Evolutionary conservation across 495 filamentous ascomycete species (phyloP), one percentile per base, ranked within the genome.

Genomic region (Xylaria grammica): DNA sequence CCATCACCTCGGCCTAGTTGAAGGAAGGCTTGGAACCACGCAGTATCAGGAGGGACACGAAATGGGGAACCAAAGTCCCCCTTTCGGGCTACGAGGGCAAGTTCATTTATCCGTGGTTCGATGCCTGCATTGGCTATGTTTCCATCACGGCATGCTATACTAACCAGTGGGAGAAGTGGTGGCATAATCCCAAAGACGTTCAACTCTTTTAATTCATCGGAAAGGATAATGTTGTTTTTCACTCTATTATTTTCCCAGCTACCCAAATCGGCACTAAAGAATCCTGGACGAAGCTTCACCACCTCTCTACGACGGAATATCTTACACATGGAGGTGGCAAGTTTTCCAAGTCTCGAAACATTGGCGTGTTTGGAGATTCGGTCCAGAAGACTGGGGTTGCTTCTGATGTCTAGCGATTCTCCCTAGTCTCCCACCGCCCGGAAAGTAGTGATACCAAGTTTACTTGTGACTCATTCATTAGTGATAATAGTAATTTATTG

Each of bases 21-120:
- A 89, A 90, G 55, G 87, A 92, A 74, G 94, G 94, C 6, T 76
- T 97, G 68, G 89, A 92, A 72, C 86, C 88, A 40, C 89, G 94
- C 49, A 91, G 90, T 65, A 97, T 97, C 72, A 97, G 92, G 22
- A 78, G 93, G 67, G 92, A 96, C 77, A 81, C 97, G 57, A 91
- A 89, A 75, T 97, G 93, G 93, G 93, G 93, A 70, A 90, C 89
- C 17, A 83, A 86, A 13, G 85, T 92, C 13, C 89, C 91, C 34
- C 67, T 84, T 6, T 74, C 77, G 20, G 86, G 84, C 19, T 94
- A 88, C 52, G 89, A 90, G 66, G 83, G 89, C 60, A 96, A 94
- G 82, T 93, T 96, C 61, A 84, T 97, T 63, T 98, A 98, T 70
- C 92, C 96, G 45, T 98, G 94, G 95, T 97, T 98, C 69, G 95